These are phyloP conservation scores for Tephrocybe sp. DNA, from an alignment of 768 basidiomycete genomes.

Conservation along the genomic window DNA sequence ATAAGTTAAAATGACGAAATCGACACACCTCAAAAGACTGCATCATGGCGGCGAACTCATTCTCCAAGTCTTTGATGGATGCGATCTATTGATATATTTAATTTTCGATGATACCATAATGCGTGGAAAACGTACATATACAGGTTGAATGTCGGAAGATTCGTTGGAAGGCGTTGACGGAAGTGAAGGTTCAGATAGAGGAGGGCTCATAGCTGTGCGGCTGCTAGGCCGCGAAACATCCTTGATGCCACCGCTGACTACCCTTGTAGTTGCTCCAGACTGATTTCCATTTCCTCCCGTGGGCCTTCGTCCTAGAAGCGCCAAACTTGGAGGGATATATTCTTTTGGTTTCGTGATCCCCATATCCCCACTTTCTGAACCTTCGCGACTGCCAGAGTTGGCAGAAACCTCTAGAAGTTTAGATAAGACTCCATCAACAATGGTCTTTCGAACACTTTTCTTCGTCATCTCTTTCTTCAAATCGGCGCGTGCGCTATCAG, in stretches of 20 bases:
- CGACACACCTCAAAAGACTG: slow-evolving; percentile 75
- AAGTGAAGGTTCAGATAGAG: slow-evolving; percentile 35
- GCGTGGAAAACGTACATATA: slow-evolving; percentile 54
- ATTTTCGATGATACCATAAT: neutral
- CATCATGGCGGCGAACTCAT: slow-evolving; percentile 77
- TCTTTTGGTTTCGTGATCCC: slow-evolving; percentile 42
- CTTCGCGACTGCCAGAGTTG: slow-evolving; percentile 49
- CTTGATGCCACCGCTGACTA: slow-evolving; percentile 47
- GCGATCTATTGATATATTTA: slow-evolving; percentile 62
- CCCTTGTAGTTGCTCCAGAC: slow-evolving; percentile 36
- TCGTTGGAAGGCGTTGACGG: slow-evolving; percentile 38
- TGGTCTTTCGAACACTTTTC: slow-evolving; percentile 83
- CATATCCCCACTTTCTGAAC: slow-evolving; percentile 58
- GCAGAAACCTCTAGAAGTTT: slow-evolving; percentile 54
- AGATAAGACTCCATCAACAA: slow-evolving; percentile 74
- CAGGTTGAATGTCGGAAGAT: slow-evolving; percentile 50
- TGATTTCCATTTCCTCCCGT: slow-evolving; percentile 37
- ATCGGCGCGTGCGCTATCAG: slow-evolving; percentile 86
- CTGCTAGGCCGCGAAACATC: slow-evolving; percentile 57
- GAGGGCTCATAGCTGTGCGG: slow-evolving; percentile 44
- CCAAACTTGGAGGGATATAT: slow-evolving; percentile 75
- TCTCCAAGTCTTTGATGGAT: slow-evolving; percentile 79
- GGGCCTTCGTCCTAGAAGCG: slow-evolving; percentile 54
- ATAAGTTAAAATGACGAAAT: neutral
- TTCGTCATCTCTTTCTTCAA: slow-evolving; percentile 89